Evolutionary conservation across 164 flowering plant species (phyloP), one percentile per base, ranked within the genome.

Genomic region (Liriodendron chinense): DNA sequence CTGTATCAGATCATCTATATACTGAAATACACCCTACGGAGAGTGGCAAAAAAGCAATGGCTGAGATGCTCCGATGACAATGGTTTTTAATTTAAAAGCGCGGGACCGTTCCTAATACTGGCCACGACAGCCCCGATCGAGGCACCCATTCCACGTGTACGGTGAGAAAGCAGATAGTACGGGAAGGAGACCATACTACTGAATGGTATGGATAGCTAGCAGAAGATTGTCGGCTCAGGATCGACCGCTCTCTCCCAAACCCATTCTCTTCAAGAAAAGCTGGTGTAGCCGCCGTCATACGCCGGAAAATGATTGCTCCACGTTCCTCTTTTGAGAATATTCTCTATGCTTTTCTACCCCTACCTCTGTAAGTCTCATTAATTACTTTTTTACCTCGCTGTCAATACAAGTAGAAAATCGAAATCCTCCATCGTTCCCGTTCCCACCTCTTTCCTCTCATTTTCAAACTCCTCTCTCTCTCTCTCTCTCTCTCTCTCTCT

Each of bases 221-320:
- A 65, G 48, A 25, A 25, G 63, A 23, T 67, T 67, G 71, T 74
- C 71, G 64, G 76, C 49, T 56, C 12, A 67, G 26, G 63, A 67
- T 74, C 23, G 20, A 20, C 49, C 65, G 9, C 16, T 34, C 53
- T 8, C 25, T 28, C 10, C 7, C 66, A 12, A 23, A 1, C 47
- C 70, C 25, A 34, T 48, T 50, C 28, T 6, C 24, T 34, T 48
- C 24, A 70, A 16, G 16, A 48, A 74, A 78, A 78, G 77, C 77
- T 74, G 77, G 21, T 53, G 64, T 50, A 63, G 80, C 80, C 80
- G 80, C 74, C 80, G 71, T 63, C 26, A 22, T 57, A 34, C 69
- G 77, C 73, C 80, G 76, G 77, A 74, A 70, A 78, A 69, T 78
- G 70, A 78, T 78, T 74, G 77, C 74, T n/a, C 73, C 73, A 61